Conservation (phyloP, 106 monocot species). For the Amphibolis antarctica region DNA sequence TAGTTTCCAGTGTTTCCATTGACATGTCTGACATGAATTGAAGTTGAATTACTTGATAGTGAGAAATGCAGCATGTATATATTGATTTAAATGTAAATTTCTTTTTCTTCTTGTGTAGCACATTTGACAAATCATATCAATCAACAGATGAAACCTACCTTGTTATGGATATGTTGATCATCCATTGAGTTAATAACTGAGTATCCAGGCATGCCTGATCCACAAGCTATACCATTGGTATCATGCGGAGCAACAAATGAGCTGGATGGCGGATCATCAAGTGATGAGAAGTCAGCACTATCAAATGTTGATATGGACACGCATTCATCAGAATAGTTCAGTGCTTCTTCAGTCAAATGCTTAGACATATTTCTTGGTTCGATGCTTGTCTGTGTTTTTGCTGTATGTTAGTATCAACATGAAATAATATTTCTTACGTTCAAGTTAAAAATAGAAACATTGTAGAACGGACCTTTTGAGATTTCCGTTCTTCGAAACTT, state of each 20-base stretch:
- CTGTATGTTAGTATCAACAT: neutral
- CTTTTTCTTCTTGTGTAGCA: too few relatives aligned
- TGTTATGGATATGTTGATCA: conserved; percentile 8
- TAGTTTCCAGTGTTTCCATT: too few relatives aligned
- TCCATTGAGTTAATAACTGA: conserved; percentile 1
- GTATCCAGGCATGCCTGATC: conserved; percentile 5
- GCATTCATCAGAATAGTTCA: conserved; percentile 90
- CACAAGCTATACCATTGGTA: neutral
- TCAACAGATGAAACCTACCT: conserved; percentile 21
- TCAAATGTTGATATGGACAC: conserved; percentile 80
- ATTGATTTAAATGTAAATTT: too few relatives aligned
- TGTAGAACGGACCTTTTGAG: conserved; percentile 27
- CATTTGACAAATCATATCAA: neutral
- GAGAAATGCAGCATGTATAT: too few relatives aligned
- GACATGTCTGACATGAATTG: neutral
- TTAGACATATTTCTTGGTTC: conserved; percentile 48
- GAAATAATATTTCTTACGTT: neutral
- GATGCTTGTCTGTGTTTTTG: conserved; percentile 34
- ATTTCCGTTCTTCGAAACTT: conserved; percentile 17
- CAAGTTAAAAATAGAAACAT: conserved; percentile 1
- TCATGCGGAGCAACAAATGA: neutral
- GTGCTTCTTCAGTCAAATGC: conserved; percentile 58
- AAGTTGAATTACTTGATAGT: neutral
- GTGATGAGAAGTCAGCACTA: conserved; percentile 63
- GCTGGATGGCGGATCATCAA: conserved; percentile 37